A percentile compares a stretch with the other conserved stretches of the same genome.
Conservation (phyloP, 73 alveolate species). For the Vitrella brassicaformis region DNA sequence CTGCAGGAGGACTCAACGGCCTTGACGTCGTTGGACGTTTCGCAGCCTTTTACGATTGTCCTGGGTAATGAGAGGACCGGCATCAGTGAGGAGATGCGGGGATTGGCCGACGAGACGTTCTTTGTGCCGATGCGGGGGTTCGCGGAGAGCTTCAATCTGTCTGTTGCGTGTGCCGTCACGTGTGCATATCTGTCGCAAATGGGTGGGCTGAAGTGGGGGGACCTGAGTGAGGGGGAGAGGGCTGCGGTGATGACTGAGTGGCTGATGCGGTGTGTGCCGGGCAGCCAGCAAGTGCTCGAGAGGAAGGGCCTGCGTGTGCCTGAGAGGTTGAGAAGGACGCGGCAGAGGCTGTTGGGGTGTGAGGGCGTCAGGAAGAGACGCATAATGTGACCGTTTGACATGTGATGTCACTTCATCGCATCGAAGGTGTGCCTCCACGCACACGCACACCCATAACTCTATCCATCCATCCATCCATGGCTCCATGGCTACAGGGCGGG, state of each 20-base stretch:
- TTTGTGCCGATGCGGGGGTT: background rate
- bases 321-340: too few relatives aligned
- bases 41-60: background rate
- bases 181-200: background rate
- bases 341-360: too few relatives aligned
- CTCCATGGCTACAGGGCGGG: too few relatives aligned
- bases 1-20: background rate
- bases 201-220: background rate
- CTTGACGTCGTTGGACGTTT: background rate
- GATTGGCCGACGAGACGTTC: background rate
- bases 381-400: too few relatives aligned
- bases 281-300: too few relatives aligned
- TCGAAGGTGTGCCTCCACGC: too few relatives aligned
- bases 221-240: background rate
- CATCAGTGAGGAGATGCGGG: background rate
- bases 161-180: background rate
- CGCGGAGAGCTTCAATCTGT: background rate
- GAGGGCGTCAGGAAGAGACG: too few relatives aligned
- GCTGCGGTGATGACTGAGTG: background rate
- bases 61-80: background rate
- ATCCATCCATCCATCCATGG: too few relatives aligned
- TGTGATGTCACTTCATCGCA: too few relatives aligned
- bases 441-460: too few relatives aligned
- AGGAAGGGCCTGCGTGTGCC: too few relatives aligned
- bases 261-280: too few relatives aligned